These are phyloP conservation scores for Globisporangium paddicum DNA, from an alignment of 352 stramenopile species.

Conservation along the genomic window DNA sequence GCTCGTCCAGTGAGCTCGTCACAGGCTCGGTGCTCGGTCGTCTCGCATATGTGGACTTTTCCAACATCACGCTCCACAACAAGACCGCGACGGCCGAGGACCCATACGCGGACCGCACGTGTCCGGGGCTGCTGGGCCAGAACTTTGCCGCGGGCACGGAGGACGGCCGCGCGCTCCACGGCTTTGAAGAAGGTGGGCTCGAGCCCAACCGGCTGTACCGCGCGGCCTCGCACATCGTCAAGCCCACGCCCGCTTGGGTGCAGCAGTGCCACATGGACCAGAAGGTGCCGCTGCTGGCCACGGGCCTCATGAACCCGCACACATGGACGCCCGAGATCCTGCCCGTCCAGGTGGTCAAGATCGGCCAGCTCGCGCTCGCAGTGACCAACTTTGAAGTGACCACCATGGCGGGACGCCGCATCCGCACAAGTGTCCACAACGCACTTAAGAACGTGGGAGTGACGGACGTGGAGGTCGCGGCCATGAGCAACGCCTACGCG, in stretches of 20 bases:
- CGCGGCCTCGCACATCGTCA: slow-evolving; percentile 19
- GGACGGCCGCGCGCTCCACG: slow-evolving; percentile 28
- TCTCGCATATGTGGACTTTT: slow-evolving; percentile 44
- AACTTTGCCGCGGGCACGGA: slow-evolving; percentile 45
- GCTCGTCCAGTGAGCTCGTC: slow-evolving; percentile 15
- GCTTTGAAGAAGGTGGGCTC: slow-evolving; percentile 31
- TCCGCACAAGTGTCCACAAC: slow-evolving; percentile 26
- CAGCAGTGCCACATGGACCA: slow-evolving; percentile 32
- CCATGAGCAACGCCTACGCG: slow-evolving; percentile 58
- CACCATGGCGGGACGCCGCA: slow-evolving; percentile 52
- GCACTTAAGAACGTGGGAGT: slow-evolving; percentile 22
- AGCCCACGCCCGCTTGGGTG: slow-evolving; percentile 30
- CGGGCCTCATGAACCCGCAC: slow-evolving; percentile 33
- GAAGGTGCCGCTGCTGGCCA: slow-evolving; percentile 34
- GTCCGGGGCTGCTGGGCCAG: slow-evolving; percentile 35
- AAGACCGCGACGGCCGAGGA: slow-evolving; percentile 12
- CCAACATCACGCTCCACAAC: slow-evolving; percentile 29
- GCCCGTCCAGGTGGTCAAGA: slow-evolving; percentile 45
- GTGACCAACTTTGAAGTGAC: slow-evolving; percentile 56
- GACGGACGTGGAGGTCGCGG: slow-evolving; percentile 41
- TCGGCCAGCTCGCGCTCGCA: slow-evolving; percentile 48
- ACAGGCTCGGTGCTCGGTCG: slow-evolving; percentile 20
- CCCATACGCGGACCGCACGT: slow-evolving; percentile 33
- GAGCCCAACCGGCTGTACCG: slow-evolving; percentile 28
- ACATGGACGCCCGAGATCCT: slow-evolving; percentile 44